phyloP scores from a whole-genome alignment of 2,329 filamentous ascomycete genomes.

The Pseudogymnoascus sp. region DNA sequence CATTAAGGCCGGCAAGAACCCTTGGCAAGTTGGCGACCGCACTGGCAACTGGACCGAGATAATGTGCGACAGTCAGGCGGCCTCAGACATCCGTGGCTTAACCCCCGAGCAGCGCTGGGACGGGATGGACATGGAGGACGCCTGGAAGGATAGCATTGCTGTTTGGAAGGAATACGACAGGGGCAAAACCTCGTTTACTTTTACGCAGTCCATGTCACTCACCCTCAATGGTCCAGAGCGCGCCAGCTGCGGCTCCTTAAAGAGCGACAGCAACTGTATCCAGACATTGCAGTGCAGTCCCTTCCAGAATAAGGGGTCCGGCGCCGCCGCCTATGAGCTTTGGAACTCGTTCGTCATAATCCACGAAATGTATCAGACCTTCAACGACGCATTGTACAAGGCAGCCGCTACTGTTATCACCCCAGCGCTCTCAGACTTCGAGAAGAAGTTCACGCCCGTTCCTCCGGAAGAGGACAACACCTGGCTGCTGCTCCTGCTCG shows the following conservation, averaged over 20 bases:
- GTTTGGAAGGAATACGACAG: constrained; percentile 17
- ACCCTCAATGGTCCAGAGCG: not conserved
- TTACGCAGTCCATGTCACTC: not conserved
- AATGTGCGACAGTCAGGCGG: constrained; percentile 17
- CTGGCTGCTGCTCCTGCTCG: constrained; percentile 27
- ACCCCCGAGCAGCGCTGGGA: constrained; percentile 23
- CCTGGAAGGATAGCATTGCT: constrained; percentile 25
- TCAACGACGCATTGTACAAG: constrained; percentile 14
- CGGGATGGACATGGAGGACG: constrained; percentile 19
- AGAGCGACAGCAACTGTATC: not conserved
- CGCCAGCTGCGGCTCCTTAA: not conserved
- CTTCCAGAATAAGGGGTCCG: constrained; percentile 13
- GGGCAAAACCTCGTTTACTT: not conserved
- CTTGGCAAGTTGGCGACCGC: constrained; percentile 15
- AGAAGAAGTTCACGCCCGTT: constrained; percentile 27
- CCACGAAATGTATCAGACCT: constrained; percentile 20
- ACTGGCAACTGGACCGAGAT: constrained; percentile 23
- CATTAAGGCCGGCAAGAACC: constrained; percentile 16
- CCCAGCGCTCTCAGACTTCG: constrained; percentile 19
- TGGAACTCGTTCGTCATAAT: constrained; percentile 25
- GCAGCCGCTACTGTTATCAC: constrained; percentile 19
- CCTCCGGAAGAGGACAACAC: constrained; percentile 20
- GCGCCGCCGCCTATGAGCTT: constrained; percentile 19
- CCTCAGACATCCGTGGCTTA: constrained; percentile 6
- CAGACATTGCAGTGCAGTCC: constrained; percentile 12